These are phyloP conservation scores for Kwoniella mangroviensis DNA, from an alignment of 768 basidiomycete genomes.

Conservation along the genomic window DNA sequence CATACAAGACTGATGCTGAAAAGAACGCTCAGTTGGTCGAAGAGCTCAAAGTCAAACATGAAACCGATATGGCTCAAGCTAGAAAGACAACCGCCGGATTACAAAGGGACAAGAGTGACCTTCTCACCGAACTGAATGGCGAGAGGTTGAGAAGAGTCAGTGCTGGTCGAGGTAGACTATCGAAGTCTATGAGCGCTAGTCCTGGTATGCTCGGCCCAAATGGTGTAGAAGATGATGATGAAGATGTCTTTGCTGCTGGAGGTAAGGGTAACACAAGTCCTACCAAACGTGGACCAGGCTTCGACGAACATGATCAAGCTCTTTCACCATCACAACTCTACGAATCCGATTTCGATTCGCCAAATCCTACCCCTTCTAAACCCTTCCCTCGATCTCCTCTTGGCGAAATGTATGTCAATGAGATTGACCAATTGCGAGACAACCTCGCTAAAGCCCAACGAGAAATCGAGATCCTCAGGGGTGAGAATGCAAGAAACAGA, in stretches of 20 bases:
- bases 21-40: conserved; percentile 68
- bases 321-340: conserved; percentile 51
- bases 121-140: conserved; percentile 77
- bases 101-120: conserved; percentile 87
- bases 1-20: conserved; percentile 84
- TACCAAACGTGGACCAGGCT: conserved; percentile 54
- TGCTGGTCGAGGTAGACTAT: conserved; percentile 34
- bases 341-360: conserved; percentile 56
- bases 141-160: conserved; percentile 43
- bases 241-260: conserved; percentile 58
- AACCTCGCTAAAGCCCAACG: conserved; percentile 47
- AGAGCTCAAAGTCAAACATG: conserved; percentile 85
- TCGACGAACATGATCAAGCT: conserved; percentile 53
- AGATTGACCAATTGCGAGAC: conserved; percentile 47
- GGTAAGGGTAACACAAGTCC: conserved; percentile 45
- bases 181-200: conserved; percentile 41
- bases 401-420: conserved; percentile 52
- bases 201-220: conserved; percentile 43
- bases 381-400: conserved; percentile 48
- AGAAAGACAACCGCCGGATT: conserved; percentile 84
- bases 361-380: conserved; percentile 51
- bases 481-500: conserved; percentile 24
- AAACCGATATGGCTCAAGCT: conserved; percentile 90
- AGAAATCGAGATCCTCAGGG: conserved; percentile 49
- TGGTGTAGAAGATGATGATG: conserved; percentile 51